These are phyloP conservation scores for Chlorella sp. DNA, from an alignment of 139 green algal genomes.

Conservation along the genomic window DNA sequence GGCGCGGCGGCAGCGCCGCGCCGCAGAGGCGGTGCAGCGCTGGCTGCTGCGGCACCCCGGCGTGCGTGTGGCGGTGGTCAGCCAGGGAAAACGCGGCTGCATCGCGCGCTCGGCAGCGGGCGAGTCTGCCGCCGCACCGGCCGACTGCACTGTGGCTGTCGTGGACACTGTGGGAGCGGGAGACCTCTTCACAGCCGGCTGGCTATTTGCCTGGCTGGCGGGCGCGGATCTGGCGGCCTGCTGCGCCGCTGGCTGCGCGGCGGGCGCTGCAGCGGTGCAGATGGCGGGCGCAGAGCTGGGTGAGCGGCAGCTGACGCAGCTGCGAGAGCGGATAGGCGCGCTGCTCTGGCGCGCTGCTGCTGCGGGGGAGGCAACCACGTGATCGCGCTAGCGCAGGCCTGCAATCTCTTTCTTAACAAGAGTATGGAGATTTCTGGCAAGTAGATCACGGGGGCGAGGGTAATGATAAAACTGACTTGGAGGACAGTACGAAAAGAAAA, in stretches of 20 bases:
- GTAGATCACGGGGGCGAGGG: too few species aligned
- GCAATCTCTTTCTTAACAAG: too few species aligned
- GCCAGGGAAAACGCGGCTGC: not conserved
- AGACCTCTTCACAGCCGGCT: constrained; percentile 79
- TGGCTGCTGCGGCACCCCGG: too few species aligned
- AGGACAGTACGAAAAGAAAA: too few species aligned
- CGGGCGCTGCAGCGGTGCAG: constrained; percentile 62
- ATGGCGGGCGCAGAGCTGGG: constrained; percentile 49
- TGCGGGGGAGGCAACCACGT: too few species aligned
- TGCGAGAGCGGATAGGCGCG: not conserved
- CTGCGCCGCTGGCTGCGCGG: constrained; percentile 50
- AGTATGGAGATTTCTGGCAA: too few species aligned
- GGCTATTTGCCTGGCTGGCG: constrained; percentile 64
- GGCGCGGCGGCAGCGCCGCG: too few species aligned
- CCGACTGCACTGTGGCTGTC: constrained; percentile 29
- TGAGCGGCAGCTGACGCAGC: not conserved
- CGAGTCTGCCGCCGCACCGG: not conserved
- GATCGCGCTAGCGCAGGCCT: too few species aligned
- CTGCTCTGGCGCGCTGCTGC: too few species aligned
- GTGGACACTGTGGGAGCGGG: constrained; percentile 83
- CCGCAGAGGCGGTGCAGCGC: too few species aligned
- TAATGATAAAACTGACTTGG: too few species aligned
- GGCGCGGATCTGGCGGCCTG: constrained; percentile 32
- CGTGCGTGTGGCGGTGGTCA: too few species aligned
- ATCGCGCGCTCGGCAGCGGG: not conserved